phyloP scores from a whole-genome alignment of 768 basidiomycete species.

The Lactarius hatsudake region DNA sequence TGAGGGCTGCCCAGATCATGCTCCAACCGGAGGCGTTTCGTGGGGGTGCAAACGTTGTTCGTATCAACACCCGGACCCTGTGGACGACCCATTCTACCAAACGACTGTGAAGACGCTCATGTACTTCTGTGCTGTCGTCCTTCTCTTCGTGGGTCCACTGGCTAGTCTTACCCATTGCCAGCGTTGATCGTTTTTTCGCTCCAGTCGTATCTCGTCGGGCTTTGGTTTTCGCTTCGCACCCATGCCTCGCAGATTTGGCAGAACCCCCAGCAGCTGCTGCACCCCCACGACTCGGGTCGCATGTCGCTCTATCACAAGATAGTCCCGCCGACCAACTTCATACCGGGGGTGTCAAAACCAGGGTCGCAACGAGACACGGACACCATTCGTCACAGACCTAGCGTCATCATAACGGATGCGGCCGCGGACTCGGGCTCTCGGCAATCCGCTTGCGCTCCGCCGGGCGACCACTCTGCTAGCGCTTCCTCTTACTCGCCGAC shows the following conservation, averaged over 20 bases:
- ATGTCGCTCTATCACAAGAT: constrained; percentile 64
- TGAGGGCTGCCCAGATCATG: constrained; percentile 62
- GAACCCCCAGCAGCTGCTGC: constrained; percentile 83
- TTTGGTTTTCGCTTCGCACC: constrained; percentile 98
- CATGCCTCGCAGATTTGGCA: constrained; percentile 99
- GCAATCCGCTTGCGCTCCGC: constrained; percentile 1
- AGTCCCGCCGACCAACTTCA: constrained; percentile 37
- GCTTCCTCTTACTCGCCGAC: constrained; percentile 3
- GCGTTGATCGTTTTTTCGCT: constrained; percentile 13
- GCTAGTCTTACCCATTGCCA: constrained; percentile 5
- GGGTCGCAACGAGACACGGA: constrained; percentile 10
- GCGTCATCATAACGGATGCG: constrained; percentile 36
- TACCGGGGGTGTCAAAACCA: constrained; percentile 30
- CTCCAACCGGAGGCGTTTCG: constrained; percentile 38
- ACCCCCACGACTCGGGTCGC: constrained; percentile 47
- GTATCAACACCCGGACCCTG: constrained; percentile 92
- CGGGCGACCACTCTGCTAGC: background rate
- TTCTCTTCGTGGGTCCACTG: constrained; percentile 71
- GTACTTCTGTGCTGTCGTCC: constrained; percentile 91
- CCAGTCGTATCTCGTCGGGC: constrained; percentile 92
- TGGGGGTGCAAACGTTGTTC: constrained; percentile 94
- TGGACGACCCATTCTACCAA: constrained; percentile 94
- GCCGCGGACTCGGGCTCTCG: background rate
- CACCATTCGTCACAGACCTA: constrained; percentile 45
- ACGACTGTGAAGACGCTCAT: constrained; percentile 92